These are phyloP conservation scores for Pezicula carpinea DNA, from an alignment of 2,329 filamentous ascomycete species.

Conservation along the genomic window DNA sequence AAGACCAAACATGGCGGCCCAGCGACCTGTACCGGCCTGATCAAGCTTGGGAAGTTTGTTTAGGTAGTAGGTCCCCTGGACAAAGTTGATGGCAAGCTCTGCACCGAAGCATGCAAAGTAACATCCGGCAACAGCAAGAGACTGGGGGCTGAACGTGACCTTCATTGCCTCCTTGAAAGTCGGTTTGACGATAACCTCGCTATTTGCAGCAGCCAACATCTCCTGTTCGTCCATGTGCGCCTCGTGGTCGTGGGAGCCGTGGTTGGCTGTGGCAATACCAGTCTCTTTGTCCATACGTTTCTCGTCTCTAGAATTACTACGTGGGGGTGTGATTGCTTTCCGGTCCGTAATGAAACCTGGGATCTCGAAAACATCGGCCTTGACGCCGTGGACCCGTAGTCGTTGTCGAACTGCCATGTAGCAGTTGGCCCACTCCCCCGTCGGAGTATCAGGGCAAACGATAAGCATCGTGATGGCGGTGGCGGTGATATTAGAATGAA, in stretches of 20 bases:
- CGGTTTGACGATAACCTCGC: slow-evolving; percentile 51
- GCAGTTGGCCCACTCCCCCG: slow-evolving; percentile 75
- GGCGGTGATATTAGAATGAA: slow-evolving; percentile 67
- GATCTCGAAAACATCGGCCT: slow-evolving; percentile 43
- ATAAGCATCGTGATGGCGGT: slow-evolving; percentile 66
- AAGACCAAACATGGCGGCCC: slow-evolving; percentile 72
- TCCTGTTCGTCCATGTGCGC: slow-evolving; percentile 43
- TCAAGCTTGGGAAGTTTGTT: slow-evolving; percentile 54
- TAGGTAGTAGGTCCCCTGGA: slow-evolving; percentile 55
- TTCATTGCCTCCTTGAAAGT: slow-evolving; percentile 42
- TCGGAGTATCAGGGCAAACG: slow-evolving; percentile 76
- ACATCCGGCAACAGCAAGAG: slow-evolving; percentile 48
- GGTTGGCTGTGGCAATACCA: slow-evolving; percentile 32
- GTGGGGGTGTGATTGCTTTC: slow-evolving; percentile 13
- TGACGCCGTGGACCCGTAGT: slow-evolving; percentile 39
- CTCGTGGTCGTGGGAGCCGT: slow-evolving; percentile 36
- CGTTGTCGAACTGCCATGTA: slow-evolving; percentile 51
- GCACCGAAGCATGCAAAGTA: slow-evolving; percentile 61
- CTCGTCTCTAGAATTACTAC: slow-evolving; percentile 3
- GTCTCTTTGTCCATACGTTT: slow-evolving; percentile 31
- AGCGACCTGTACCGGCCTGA: slow-evolving; percentile 52
- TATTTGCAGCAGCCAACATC: slow-evolving; percentile 49
- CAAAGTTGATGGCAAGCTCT: slow-evolving; percentile 58
- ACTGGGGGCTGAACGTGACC: slow-evolving; percentile 49
- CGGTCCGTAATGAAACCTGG: slow-evolving; percentile 44